These are phyloP conservation scores for Chytriomyces sp. DNA, from an alignment of 192 early-diverging fungal genomes.

Conservation along the genomic window DNA sequence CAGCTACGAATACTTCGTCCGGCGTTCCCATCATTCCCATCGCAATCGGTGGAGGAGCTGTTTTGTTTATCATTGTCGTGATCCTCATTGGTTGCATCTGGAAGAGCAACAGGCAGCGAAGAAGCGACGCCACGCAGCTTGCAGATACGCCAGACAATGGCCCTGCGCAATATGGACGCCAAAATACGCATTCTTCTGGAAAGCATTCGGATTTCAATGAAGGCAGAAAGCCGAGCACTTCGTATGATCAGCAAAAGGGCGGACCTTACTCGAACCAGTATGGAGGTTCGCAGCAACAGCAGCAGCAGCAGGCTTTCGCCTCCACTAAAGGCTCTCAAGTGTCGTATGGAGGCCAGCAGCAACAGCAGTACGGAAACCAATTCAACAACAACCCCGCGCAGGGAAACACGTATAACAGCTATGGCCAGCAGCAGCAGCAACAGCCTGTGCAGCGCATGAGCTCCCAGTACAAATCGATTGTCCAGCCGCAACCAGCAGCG, in stretches of 20 bases:
- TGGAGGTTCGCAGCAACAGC: too few relatives aligned
- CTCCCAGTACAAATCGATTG: slow-evolving; percentile 1
- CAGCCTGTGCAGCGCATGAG: background rate
- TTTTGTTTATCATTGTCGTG: slow-evolving; percentile 4
- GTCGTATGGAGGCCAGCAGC: too few relatives aligned
- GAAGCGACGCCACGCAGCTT: background rate
- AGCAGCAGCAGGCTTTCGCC: too few relatives aligned
- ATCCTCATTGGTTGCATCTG: slow-evolving; percentile 9
- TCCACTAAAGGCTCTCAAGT: too few relatives aligned
- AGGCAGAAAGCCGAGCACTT: background rate
- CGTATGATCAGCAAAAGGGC: too few relatives aligned
- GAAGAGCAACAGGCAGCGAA: background rate
- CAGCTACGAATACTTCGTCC: background rate
- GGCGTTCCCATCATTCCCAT: slow-evolving; percentile 12
- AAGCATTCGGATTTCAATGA: background rate
- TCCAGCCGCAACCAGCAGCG: background rate
- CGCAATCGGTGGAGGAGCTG: slow-evolving; percentile 22
- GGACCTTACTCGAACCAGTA: too few relatives aligned
- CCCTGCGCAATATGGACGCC: background rate
- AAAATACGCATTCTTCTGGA: background rate
- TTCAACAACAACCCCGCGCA: too few relatives aligned
- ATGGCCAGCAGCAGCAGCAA: too few relatives aligned
- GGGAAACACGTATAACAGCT: too few relatives aligned
- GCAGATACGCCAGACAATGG: background rate
- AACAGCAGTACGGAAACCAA: too few relatives aligned